These are phyloP conservation scores for Phialemonium atrogriseum DNA, from an alignment of 2,329 filamentous ascomycete genomes.

Conservation along the genomic window DNA sequence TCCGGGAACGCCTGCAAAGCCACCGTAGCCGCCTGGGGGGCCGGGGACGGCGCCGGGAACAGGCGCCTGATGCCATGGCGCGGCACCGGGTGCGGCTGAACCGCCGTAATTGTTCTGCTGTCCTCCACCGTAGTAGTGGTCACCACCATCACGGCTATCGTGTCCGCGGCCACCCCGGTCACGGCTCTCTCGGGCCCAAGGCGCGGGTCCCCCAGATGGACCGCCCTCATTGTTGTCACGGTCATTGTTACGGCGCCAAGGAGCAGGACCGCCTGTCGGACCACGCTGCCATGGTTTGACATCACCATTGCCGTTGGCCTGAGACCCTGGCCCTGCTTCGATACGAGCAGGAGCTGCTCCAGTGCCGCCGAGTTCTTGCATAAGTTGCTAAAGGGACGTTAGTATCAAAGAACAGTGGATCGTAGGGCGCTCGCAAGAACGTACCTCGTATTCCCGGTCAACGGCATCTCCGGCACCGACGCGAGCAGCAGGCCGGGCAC, in stretches of 20 bases:
- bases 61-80: slow-evolving; percentile 55
- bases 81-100: slow-evolving; percentile 20
- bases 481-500: slow-evolving; percentile 48
- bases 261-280: slow-evolving; percentile 74
- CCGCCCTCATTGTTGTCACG: slow-evolving; percentile 35
- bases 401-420: slow-evolving; percentile 22
- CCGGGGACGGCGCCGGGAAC: slow-evolving; percentile 33
- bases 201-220: slow-evolving; percentile 40
- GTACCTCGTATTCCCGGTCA: slow-evolving; percentile 90
- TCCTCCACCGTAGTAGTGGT: slow-evolving; percentile 36
- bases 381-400: slow-evolving; percentile 64
- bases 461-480: slow-evolving; percentile 75
- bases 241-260: slow-evolving; percentile 61
- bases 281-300: slow-evolving; percentile 84
- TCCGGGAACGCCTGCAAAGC: slow-evolving; percentile 44
- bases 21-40: slow-evolving; percentile 35
- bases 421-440: too few relatives aligned
- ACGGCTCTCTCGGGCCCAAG: slow-evolving; percentile 54
- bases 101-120: slow-evolving; percentile 24
- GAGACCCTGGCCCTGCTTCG: slow-evolving; percentile 66
- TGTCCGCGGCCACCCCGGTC: slow-evolving; percentile 32
- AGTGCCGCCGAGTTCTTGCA: slow-evolving; percentile 89
- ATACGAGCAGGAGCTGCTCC: slow-evolving; percentile 67
- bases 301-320: slow-evolving; percentile 47
- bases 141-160: slow-evolving; percentile 29